Evolutionary conservation across 140 eudicot genomes (phyloP), one percentile per base, ranked within the genome.

Genomic region (Oenanthe javanica): DNA sequence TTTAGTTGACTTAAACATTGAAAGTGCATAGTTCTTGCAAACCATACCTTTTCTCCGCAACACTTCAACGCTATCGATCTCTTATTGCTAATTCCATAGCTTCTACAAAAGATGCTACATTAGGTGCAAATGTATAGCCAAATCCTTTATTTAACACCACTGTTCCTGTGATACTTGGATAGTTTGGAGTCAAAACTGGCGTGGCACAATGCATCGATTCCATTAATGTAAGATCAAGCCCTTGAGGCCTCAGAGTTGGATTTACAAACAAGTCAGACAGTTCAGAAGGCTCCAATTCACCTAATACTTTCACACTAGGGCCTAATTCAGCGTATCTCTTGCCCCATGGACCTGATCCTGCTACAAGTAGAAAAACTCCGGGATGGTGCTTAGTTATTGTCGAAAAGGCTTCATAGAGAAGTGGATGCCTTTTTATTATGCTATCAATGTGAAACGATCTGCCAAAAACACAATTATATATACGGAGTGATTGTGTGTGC

Each of bases 181-280:
- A 80, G 48, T 79, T 79, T 50, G 84, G 80, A 21, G 83, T 72
- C 80, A 85, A 61, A 57, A 78, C 52, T 11, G 71, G 77, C 27
- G 79, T 81, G 70, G 79, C 85, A 42, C 77, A 48, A 49, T 71
- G 80, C 84, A 81, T 78, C 12, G 85, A 50, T 48, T 84, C 82
- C 81, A 59, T 84, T 64, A 81, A 31, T 42, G 80, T 81, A 13
- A 81, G 77, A 72, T 81, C 87, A 46, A 84, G 81, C 59, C 85
- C 86, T n/a, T 72, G 85, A 81, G 87, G 77, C 54, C 87, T 78
- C 74, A 84, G 11, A n/a, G 85, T 81, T 55, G 79, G 80, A 76
- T 81, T 84, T 14, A 81, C 86, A 83, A 75, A 79, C 70, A 83
- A 66, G 36, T 84, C 80, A 7, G 82, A 81, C n/a, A 77, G 79